Evolutionary conservation across 1,284 basidiomycete genomes (phyloP).

Genomic region (Pascua sp.): DNA sequence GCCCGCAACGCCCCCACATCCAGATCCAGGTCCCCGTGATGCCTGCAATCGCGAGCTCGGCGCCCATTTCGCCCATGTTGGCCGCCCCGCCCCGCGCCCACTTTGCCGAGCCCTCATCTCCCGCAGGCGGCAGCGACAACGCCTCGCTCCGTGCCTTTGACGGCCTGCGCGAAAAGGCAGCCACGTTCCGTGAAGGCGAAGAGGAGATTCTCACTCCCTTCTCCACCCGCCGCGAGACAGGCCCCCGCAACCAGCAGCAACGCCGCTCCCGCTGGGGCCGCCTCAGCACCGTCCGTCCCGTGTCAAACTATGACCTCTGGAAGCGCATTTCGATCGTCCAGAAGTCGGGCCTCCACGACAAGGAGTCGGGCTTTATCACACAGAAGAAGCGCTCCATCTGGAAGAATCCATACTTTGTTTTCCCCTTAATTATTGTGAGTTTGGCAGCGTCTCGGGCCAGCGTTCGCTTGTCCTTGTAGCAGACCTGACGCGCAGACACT

Average conservation of each 20-base stretch:
- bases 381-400: conserved; percentile 10
- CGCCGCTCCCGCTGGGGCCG: conserved; percentile 31
- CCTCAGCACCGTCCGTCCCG: conserved; percentile 16
- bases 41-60: neutral
- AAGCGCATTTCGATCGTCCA: conserved; percentile 26
- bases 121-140: conserved; percentile 3
- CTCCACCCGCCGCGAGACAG: conserved; percentile 22
- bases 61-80: conserved; percentile 25
- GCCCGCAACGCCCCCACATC: neutral
- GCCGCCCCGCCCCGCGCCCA: conserved; percentile 29
- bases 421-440: conserved; percentile 14
- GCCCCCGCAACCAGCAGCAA: conserved; percentile 1
- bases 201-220: conserved; percentile 39
- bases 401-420: conserved; percentile 16
- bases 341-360: neutral
- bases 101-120: conserved; percentile 16
- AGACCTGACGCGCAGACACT: conserved; percentile 3
- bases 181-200: conserved; percentile 41
- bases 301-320: conserved; percentile 17
- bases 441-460: neutral
- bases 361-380: conserved; percentile 10
- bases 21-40: conserved; percentile 1
- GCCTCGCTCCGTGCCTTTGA: conserved; percentile 35
- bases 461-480: too few relatives aligned
- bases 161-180: conserved; percentile 38